These are phyloP conservation scores for Citrus australasica DNA, from an alignment of 345 rosid genomes.

Conservation along the genomic window DNA sequence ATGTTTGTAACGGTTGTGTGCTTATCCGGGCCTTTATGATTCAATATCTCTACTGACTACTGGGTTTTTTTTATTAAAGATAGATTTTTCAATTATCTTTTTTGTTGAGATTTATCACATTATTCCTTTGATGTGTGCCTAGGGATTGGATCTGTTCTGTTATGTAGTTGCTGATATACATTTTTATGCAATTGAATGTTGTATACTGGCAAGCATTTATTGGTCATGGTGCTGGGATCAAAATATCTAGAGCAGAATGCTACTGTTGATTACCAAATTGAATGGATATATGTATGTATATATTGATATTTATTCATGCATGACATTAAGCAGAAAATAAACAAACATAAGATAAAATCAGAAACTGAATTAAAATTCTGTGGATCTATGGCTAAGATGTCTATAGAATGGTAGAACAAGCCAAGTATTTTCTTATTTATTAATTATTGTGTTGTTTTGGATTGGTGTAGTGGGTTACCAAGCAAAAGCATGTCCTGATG, in stretches of 20 bases:
- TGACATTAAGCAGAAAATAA: not conserved
- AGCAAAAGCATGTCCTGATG: conserved; percentile 25
- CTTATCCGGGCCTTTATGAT: not conserved
- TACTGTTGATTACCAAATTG: not conserved
- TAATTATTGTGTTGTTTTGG: not conserved
- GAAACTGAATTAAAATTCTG: not conserved
- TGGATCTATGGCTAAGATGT: not conserved
- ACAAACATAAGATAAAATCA: not conserved
- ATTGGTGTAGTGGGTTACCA: conserved; percentile 56
- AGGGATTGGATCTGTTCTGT: not conserved
- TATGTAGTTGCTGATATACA: not conserved
- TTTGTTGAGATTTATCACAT: not conserved
- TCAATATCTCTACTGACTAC: not conserved
- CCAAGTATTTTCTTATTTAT: not conserved
- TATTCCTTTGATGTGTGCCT: not conserved
- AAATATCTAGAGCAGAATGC: not conserved
- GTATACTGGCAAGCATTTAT: not conserved
- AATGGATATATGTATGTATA: not conserved
- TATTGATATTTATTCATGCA: not conserved
- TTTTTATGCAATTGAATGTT: not conserved
- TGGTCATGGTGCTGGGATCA: not conserved
- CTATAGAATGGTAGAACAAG: not conserved
- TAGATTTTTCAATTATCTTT: not conserved
- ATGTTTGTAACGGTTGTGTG: not conserved
- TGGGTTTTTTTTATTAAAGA: not conserved